Conservation (phyloP, 495 filamentous ascomycete genomes). For the Penicillium cataractarum region DNA sequence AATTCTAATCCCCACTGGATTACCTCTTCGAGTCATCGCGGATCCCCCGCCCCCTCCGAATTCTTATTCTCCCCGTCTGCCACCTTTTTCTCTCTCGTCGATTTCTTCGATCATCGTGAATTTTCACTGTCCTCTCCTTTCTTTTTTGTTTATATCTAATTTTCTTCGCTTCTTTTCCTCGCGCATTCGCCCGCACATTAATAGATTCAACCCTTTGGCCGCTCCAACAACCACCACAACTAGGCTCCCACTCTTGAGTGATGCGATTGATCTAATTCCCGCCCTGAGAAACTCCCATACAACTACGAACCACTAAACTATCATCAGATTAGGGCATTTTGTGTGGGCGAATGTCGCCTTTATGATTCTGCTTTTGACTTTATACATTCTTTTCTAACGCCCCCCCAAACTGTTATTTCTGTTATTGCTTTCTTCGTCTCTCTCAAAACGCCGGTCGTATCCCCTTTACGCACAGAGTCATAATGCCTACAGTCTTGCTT, state of each 20-base stretch:
- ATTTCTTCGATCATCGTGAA: slow-evolving; percentile 22
- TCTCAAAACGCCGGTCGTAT: slow-evolving; percentile 35
- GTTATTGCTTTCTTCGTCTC: slow-evolving; percentile 27
- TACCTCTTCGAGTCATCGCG: slow-evolving; percentile 51
- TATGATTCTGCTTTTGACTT: slow-evolving; percentile 38
- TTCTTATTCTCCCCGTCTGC: slow-evolving; percentile 25
- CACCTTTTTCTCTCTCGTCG: slow-evolving; percentile 36
- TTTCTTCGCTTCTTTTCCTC: slow-evolving; percentile 47
- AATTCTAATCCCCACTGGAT: slow-evolving; percentile 30
- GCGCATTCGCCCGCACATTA: slow-evolving; percentile 55
- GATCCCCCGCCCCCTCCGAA: slow-evolving; percentile 40
- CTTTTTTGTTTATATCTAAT: slow-evolving; percentile 59
- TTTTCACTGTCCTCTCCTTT: slow-evolving; percentile 42
- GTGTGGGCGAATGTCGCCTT: slow-evolving; percentile 54
- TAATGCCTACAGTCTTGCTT: slow-evolving; percentile 89
- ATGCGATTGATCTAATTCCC: slow-evolving; percentile 32
- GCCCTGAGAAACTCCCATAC: slow-evolving; percentile 14
- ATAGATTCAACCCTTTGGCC: slow-evolving; percentile 40
- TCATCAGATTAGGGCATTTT: slow-evolving; percentile 9
- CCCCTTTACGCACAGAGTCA: slow-evolving; percentile 42
- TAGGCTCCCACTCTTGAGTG: slow-evolving; percentile 20
- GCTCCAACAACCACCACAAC: slow-evolving; percentile 23
- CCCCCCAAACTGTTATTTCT: slow-evolving; percentile 7
- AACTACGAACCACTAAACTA: not conserved
- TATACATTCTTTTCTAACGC: slow-evolving; percentile 38